These are phyloP conservation scores for Bathelium albidoporum DNA, from an alignment of 495 filamentous ascomycete species.

Conservation along the genomic window DNA sequence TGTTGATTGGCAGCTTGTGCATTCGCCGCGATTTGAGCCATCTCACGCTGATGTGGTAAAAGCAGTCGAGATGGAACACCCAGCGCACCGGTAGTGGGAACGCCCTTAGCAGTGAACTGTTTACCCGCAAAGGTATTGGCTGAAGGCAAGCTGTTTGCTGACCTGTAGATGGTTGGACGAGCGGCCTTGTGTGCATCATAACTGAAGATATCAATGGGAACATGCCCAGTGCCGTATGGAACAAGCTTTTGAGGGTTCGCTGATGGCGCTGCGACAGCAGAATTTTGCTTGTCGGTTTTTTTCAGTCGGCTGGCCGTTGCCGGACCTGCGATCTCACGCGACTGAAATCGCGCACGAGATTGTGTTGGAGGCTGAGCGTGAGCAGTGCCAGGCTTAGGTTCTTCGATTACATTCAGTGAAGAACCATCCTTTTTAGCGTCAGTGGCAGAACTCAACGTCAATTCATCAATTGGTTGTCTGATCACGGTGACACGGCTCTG, in stretches of 20 bases:
- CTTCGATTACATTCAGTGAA: neutral
- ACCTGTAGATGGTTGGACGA: neutral
- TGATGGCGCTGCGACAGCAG: neutral
- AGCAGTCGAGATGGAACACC: neutral
- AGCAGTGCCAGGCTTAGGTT: neutral
- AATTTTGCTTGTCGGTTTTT: neutral
- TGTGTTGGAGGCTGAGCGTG: neutral
- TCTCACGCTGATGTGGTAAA: neutral
- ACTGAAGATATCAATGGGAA: neutral
- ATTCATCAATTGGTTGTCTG: neutral
- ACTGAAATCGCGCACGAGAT: too few relatives aligned
- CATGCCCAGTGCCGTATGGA: neutral
- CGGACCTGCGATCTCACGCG: neutral
- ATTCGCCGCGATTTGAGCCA: neutral
- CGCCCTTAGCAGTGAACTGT: neutral
- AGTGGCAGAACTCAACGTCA: neutral
- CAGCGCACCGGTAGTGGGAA: neutral
- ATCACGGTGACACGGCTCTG: neutral
- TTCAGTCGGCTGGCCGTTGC: neutral
- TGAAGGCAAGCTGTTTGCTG: neutral
- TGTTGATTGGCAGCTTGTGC: neutral
- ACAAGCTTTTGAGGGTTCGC: neutral
- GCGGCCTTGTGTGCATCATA: neutral
- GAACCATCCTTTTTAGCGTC: neutral
- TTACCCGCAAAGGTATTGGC: neutral